Evolutionary conservation across 129 eudicot genomes (phyloP).

Genomic region (Ambrosia artemisiifolia): DNA sequence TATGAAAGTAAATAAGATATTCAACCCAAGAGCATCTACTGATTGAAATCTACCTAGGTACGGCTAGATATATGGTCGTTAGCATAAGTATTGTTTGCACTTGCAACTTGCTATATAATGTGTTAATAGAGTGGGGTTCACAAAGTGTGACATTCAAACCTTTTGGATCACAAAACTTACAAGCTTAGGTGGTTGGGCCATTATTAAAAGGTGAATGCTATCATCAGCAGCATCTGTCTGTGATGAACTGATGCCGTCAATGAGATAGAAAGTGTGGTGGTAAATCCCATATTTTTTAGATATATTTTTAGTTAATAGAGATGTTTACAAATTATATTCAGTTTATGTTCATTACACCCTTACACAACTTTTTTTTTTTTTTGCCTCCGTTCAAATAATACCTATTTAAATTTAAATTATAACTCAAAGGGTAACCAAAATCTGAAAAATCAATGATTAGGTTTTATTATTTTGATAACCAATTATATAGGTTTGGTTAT

Average conservation of each 20-base stretch:
- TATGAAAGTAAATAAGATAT: neutral
- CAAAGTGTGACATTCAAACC: neutral
- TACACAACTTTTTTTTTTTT: no score
- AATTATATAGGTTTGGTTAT: no score
- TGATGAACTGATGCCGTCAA: neutral
- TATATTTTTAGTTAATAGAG: no score
- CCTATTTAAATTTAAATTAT: no score
- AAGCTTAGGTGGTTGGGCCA: neutral
- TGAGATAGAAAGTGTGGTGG: neutral
- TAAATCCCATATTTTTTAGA: neutral
- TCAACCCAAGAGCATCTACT: neutral
- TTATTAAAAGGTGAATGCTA: neutral
- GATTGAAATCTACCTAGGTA: neutral
- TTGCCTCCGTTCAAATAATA: no score
- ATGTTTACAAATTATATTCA: no score
- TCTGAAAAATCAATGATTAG: no score
- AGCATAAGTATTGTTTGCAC: neutral
- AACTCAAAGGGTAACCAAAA: no score
- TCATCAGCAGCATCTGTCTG: neutral
- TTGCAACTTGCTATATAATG: slow-evolving; percentile 5
- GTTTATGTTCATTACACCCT: no score
- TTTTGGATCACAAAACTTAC: neutral
- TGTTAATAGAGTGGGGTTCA: neutral
- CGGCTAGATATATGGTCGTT: neutral
- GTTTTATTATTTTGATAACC: no score